These are phyloP conservation scores for Xylariaceae sp. DNA, from an alignment of 2,329 filamentous ascomycete species.

Conservation along the genomic window DNA sequence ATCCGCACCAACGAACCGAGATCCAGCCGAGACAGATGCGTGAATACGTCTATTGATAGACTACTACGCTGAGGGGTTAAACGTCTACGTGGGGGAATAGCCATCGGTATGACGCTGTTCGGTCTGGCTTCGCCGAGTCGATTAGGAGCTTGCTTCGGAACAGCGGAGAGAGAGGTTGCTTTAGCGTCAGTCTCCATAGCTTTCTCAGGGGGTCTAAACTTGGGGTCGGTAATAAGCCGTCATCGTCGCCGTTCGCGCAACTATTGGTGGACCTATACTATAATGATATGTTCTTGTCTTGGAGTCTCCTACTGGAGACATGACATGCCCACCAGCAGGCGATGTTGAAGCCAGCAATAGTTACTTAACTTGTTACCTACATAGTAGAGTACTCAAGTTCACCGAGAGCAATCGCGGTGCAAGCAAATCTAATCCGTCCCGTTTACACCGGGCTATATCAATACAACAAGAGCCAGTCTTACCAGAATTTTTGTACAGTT, in stretches of 20 bases:
- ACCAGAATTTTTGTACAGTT: conserved; percentile 14
- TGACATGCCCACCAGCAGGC: not conserved
- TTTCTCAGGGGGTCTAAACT: not conserved
- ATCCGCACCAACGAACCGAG: not conserved
- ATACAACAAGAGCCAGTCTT: conserved; percentile 4
- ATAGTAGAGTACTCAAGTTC: not conserved
- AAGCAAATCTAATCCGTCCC: conserved; percentile 8
- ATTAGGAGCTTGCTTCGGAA: not conserved
- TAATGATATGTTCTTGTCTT: too few species aligned
- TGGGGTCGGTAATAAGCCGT: not conserved
- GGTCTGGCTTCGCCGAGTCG: not conserved
- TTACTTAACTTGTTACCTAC: not conserved
- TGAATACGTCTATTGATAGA: too few species aligned
- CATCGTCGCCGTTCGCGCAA: not conserved
- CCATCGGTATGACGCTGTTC: not conserved
- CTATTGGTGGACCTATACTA: not conserved
- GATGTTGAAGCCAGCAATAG: not conserved
- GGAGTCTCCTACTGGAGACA: not conserved
- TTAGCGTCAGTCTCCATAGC: not conserved
- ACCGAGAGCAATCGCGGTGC: not conserved
- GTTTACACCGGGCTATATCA: conserved; percentile 8
- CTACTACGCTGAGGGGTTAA: not conserved
- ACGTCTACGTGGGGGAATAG: not conserved
- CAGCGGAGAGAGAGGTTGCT: not conserved
- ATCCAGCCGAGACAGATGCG: not conserved